Percentiles rank a stretch among this genome's conserved stretches.
phyloP scores from a whole-genome alignment of 2,329 filamentous ascomycete genomes.

The Lachnellula occidentalis region DNA sequence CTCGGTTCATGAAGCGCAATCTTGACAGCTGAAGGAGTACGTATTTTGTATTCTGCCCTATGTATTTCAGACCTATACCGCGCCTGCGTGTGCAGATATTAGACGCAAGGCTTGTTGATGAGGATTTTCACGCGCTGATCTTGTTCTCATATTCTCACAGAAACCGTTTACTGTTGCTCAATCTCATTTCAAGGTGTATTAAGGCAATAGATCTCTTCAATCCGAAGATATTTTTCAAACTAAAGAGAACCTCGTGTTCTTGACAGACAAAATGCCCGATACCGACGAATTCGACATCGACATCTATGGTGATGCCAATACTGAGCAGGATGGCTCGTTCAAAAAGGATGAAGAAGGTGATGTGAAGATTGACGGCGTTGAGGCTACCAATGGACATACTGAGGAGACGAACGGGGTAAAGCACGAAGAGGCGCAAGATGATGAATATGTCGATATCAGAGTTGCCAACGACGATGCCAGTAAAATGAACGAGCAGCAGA shows the following conservation, averaged over 20 bases:
- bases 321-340: conserved; percentile 37
- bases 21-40: conserved; percentile 31
- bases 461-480: conserved; percentile 33
- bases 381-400: conserved; percentile 18
- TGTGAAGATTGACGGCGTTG: conserved; percentile 33
- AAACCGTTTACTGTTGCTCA: conserved; percentile 25
- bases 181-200: conserved; percentile 22
- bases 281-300: conserved; percentile 65
- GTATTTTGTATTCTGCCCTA: conserved; percentile 34
- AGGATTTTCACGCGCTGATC: conserved; percentile 31
- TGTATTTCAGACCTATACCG: conserved; percentile 26
- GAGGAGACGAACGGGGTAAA: conserved; percentile 22
- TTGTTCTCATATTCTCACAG: conserved; percentile 25
- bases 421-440: conserved; percentile 34
- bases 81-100: conserved; percentile 12
- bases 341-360: conserved; percentile 34
- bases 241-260: conserved; percentile 11
- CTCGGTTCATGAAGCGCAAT: conserved; percentile 26
- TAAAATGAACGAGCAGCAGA: conserved; percentile 33
- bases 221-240: conserved; percentile 2
- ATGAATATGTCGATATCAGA: conserved; percentile 39
- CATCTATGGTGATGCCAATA: conserved; percentile 58
- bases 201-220: conserved; percentile 24
- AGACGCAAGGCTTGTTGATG: conserved; percentile 1
- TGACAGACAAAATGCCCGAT: conserved; percentile 50